Percentiles rank a stretch among this genome's conserved stretches.
These are phyloP conservation scores for Nitzschia sp. DNA, from an alignment of 108 stramenopile species.

Conservation along the genomic window DNA sequence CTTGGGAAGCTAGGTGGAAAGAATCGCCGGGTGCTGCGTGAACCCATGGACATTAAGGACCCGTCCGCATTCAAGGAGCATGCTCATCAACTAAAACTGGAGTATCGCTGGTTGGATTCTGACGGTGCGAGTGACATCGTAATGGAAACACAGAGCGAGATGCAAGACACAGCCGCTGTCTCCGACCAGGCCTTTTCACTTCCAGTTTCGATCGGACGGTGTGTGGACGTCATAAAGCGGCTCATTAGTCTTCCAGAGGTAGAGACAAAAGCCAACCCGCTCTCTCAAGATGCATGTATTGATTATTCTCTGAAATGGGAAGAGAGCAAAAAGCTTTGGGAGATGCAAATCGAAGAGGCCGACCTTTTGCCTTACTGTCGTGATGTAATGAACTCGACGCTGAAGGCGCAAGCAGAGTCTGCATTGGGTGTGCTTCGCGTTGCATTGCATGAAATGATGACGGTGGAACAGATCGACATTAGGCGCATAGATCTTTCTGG, in stretches of 20 bases:
- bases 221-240: constrained; percentile 25
- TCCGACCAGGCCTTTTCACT: neutral
- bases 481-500: constrained; percentile 1
- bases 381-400: constrained; percentile 49
- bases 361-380: constrained; percentile 54
- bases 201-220: constrained; percentile 19
- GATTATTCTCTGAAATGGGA: neutral
- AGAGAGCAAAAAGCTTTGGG: constrained; percentile 24
- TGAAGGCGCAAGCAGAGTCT: constrained; percentile 50
- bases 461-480: constrained; percentile 20
- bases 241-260: neutral
- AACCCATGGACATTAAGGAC: constrained; percentile 45
- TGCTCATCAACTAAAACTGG: constrained; percentile 1
- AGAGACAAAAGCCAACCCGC: neutral
- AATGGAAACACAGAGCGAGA: neutral
- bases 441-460: constrained; percentile 51
- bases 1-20: constrained; percentile 95
- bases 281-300: neutral
- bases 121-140: neutral
- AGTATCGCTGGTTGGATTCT: constrained; percentile 13
- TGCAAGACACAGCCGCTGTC: neutral
- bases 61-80: constrained; percentile 7
- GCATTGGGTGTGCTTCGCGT: constrained; percentile 59
- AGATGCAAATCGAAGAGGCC: constrained; percentile 33
- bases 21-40: constrained; percentile 86